Conservation (phyloP, 306 rosid genomes). For the Quercus berberidifolia region DNA sequence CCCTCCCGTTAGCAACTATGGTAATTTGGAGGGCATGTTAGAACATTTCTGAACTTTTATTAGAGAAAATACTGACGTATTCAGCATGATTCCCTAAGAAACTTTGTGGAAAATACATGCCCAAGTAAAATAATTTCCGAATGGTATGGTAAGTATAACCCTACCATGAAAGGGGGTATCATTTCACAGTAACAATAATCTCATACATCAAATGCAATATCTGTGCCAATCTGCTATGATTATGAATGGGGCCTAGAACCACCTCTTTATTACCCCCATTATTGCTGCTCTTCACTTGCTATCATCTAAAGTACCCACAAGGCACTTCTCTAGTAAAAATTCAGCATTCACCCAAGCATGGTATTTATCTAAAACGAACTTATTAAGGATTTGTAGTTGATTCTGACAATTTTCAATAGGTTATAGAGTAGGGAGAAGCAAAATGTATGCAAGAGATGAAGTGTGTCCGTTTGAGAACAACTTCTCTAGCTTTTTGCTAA, state of each 20-base stretch:
- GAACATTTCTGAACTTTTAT: not conserved
- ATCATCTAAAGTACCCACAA: slow-evolving; percentile 67
- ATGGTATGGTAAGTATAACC: not conserved
- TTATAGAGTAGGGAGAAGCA: not conserved
- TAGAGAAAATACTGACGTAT: not conserved
- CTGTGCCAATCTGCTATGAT: not conserved
- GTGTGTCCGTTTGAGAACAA: too few species aligned
- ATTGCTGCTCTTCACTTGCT: slow-evolving; percentile 26
- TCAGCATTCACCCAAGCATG: slow-evolving; percentile 96
- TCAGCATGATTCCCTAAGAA: not conserved
- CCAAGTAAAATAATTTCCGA: not conserved
- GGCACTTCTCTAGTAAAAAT: slow-evolving; percentile 84
- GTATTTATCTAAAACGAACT: slow-evolving; percentile 61
- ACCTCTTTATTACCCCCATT: not conserved
- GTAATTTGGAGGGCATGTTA: too few species aligned
- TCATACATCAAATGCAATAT: not conserved
- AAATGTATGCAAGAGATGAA: not conserved
- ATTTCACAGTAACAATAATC: not conserved
- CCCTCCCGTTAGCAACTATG: too few species aligned
- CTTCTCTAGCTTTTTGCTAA: too few species aligned
- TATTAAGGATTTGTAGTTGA: slow-evolving; percentile 38
- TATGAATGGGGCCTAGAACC: not conserved
- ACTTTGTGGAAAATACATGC: not conserved
- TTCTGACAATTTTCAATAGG: not conserved
- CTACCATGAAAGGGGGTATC: not conserved